phyloP scores from a whole-genome alignment of 164 flowering plant species.

The Macadamia tetraphylla region DNA sequence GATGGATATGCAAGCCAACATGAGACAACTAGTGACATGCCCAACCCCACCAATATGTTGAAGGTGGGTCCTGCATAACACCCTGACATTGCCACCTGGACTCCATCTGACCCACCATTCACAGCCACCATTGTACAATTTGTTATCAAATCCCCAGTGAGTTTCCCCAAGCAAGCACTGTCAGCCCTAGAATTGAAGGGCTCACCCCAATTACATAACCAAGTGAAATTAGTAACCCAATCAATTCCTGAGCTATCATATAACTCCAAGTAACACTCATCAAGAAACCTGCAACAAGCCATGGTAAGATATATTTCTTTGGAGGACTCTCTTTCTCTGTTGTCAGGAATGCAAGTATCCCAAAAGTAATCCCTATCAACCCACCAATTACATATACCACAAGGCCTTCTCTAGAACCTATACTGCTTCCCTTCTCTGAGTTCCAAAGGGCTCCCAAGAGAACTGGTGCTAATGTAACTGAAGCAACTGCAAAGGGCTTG shows the following conservation, averaged over 20 bases:
- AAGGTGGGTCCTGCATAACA: constrained; percentile 78
- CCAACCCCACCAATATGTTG: constrained; percentile 61
- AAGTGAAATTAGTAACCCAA: constrained; percentile 38
- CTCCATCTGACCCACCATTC: constrained; percentile 51
- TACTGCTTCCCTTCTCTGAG: constrained; percentile 4
- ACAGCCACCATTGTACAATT: constrained; percentile 59
- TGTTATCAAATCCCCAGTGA: constrained; percentile 63
- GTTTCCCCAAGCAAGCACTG: constrained; percentile 82
- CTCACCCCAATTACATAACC: constrained; percentile 43
- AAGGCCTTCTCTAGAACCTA: constrained; percentile 12
- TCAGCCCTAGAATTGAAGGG: constrained; percentile 58
- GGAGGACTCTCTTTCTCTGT: constrained; percentile 34
- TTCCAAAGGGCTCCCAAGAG: constrained; percentile 31
- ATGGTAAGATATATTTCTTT: constrained; percentile 29
- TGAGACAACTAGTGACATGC: constrained; percentile 43
- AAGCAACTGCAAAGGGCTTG: constrained; percentile 39
- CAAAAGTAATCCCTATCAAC: constrained; percentile 28
- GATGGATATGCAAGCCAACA: constrained; percentile 44
- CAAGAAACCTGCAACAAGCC: constrained; percentile 45
- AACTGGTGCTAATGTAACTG: constrained; percentile 42
- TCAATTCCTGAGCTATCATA: constrained; percentile 43
- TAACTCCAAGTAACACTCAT: constrained; percentile 63
- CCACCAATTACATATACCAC: constrained; percentile 18
- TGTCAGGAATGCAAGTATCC: constrained; percentile 30
- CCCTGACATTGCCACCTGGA: constrained; percentile 55